Base-by-base conservation (phyloP, 306 rosid genomes). In the Carpinus fangiana region DNA sequence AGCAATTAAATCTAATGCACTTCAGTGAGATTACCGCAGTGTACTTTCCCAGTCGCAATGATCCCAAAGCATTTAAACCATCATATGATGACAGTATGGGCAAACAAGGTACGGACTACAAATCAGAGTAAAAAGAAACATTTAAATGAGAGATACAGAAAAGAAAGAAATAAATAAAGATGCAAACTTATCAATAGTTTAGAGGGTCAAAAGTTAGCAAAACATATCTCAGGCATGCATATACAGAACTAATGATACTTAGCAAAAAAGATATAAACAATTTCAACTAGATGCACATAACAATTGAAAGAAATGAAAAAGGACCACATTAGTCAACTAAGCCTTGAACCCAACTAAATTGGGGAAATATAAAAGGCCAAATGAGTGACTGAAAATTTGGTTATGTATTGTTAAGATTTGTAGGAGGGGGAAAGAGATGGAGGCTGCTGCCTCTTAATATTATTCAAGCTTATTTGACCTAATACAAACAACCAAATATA, bases 11-110 rank as follows among this genome's bases (percentile, higher is more conserved):
- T 34, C 4, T 6, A 62, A 55, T 45, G 8, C 12, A 47, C 55
- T 54, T 52, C 28, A 2, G 50, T 31, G 3, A 46, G 51, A 67
- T 82, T 90, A 94, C 98, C 92, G 82, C 79, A 26, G 97, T 81
- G 77, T 92, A 94, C 83, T 88, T 94, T 70, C 97, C 98, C 11
- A 94, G 84, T 80, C 88, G 86, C 81, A 90, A 73, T 76, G 93
- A 90, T 82, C 87, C 91, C 86, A 94, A 81, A 74, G 73, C 73
- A 85, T 90, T 76, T 69, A 83, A 83, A 81, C 79, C 83, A 43
- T 89, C 90, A 64, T 80, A 5, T 12, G 87, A 80, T 41, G 90
- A 87, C 73, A 92, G 80, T 78, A 80, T 85, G 70, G 98, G 98
- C 87, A 94, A 80, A 82, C 95, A 90, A 66, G 97, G 93, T 51